These are phyloP conservation scores for Trichomonas tenax DNA, from an alignment of 208 protist genomes.

Conservation along the genomic window DNA sequence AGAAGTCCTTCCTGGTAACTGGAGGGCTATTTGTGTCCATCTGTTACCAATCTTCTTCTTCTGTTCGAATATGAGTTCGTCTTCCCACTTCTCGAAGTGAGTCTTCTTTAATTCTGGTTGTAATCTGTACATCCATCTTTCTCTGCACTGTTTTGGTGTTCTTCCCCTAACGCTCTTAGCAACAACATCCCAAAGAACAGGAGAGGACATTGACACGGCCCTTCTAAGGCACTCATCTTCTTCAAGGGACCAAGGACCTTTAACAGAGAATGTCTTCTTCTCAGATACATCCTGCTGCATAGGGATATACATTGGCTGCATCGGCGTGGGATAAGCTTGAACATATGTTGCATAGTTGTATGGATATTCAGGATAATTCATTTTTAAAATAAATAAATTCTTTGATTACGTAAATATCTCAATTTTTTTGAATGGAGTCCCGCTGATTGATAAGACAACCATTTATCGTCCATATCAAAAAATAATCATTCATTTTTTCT, in stretches of 20 bases:
- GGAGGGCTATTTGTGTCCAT: neutral
- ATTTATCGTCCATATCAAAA: neutral
- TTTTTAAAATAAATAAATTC: neutral
- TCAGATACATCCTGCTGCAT: neutral
- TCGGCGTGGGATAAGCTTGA: neutral
- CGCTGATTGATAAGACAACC: neutral
- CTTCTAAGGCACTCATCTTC: neutral
- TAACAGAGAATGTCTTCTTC: neutral
- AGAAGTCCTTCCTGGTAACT: neutral
- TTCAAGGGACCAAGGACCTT: neutral
- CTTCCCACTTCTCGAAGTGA: conserved; percentile 3
- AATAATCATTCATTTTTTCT: neutral
- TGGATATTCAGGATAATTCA: neutral
- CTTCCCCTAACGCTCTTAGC: neutral
- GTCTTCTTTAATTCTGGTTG: neutral
- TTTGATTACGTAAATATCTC: neutral
- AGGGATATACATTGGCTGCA: neutral
- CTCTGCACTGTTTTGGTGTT: conserved; percentile 7
- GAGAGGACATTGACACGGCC: neutral
- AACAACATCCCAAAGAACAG: neutral
- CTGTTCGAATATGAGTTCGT: neutral
- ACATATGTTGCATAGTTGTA: neutral
- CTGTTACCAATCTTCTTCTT: neutral
- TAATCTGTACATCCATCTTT: neutral
- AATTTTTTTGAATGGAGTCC: neutral